Evolutionary conservation across 805 yeast species (phyloP).

Genomic region (Suhomyces faveliae): DNA sequence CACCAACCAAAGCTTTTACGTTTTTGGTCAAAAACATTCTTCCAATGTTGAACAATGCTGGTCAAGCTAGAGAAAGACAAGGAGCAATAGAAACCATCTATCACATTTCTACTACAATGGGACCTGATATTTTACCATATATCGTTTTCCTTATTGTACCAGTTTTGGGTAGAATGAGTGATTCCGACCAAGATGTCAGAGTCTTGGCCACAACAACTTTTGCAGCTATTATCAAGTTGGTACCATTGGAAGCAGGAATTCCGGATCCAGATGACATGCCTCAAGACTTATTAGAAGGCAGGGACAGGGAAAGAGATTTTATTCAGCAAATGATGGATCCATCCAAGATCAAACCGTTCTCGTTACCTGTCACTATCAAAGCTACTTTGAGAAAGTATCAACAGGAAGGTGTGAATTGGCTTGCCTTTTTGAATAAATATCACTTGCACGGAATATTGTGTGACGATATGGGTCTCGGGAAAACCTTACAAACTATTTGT

Average conservation of each 20-base stretch:
- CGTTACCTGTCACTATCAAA: conserved; percentile 84
- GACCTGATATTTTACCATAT: conserved; percentile 84
- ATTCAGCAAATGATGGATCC: conserved; percentile 98
- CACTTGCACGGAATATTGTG: conserved; percentile 96
- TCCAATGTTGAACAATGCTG: conserved; percentile 78
- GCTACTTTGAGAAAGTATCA: conserved; percentile 94
- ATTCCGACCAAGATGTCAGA: conserved; percentile 84
- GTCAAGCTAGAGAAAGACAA: conserved; percentile 70
- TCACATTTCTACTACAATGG: conserved; percentile 84
- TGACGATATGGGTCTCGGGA: conserved; percentile 99
- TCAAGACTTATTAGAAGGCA: conserved; percentile 73
- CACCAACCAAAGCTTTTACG: conserved; percentile 72
- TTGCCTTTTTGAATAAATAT: conserved; percentile 90
- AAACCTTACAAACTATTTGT: conserved; percentile 94
- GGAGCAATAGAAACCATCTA: conserved; percentile 92
- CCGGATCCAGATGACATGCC: conserved; percentile 95
- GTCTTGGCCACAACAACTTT: conserved; percentile 91
- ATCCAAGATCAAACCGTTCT: conserved; percentile 80
- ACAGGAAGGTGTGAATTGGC: conserved; percentile 98
- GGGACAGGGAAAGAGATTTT: conserved; percentile 92
- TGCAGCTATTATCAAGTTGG: conserved; percentile 92
- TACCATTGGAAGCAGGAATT: conserved; percentile 96
- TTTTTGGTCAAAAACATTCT: conserved; percentile 72
- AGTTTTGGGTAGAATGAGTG: conserved; percentile 96
- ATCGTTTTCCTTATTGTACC: conserved; percentile 96